Base-by-base conservation (phyloP, 164 flowering plant genomes). In the Piper longum region DNA sequence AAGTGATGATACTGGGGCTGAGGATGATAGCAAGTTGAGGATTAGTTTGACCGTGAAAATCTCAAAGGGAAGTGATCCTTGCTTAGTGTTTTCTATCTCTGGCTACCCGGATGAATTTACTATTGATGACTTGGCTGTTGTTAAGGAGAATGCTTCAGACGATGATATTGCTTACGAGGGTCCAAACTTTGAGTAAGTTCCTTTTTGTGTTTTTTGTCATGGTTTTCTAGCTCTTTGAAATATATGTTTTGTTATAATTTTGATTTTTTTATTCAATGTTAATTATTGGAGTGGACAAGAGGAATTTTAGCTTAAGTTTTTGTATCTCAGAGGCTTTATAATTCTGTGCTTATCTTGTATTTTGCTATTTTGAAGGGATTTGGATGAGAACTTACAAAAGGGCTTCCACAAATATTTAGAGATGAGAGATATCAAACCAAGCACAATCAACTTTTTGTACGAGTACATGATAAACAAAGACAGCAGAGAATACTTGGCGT, bases 311-410 rank as follows among this genome's bases (percentile, higher is more conserved):
- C 36, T 2, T 2, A 26, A 44, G 48, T 5, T 48, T 48, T 48
- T 48, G 52, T 6, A 9, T 9, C 12, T 48, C 9, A 48, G 14
- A 12, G 9, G 52, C 14, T 48, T 48, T 13, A 48, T 48, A 48
- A 26, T 26, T 26, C 52, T 2, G 0, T 9, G 52, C 52, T 48
- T 14, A 48, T 8, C 2, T 48, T 48, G 11, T 48, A 48, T 63
- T 16, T 54, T 63, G 18, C n/a, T 65, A 56, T 70, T 67, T 60
- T 43, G 7, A 68, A 95, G 97, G 72, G 91, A 88, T 67, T 85
- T 95, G 97, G 97, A 95, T 75, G 99, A 95, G 77, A 87, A 91
- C 60, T 67, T 95, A 77, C 90, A 84, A 78, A 87, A 82, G 71
- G 88, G 86, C 56, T 86, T 95, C 77, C 83, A 80, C 80, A 88